These are phyloP conservation scores for Hericium coralloides DNA, from an alignment of 768 basidiomycete species.

Conservation along the genomic window DNA sequence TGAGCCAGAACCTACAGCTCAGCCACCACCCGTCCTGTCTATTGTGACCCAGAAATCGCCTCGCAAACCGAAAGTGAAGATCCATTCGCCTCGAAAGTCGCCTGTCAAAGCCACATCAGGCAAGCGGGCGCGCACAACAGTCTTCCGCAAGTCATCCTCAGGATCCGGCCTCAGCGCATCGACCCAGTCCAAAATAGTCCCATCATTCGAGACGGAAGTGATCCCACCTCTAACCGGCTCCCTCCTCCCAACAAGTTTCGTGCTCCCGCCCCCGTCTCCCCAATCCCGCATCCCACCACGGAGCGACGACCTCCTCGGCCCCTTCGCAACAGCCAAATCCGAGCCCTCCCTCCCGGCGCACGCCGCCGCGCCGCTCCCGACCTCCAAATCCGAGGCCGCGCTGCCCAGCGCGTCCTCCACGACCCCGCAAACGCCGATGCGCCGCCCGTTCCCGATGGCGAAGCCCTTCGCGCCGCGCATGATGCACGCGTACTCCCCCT, in stretches of 20 bases:
- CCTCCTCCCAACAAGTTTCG: slow-evolving; percentile 59
- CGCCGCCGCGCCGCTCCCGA: slow-evolving; percentile 1
- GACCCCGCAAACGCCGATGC: slow-evolving; percentile 20
- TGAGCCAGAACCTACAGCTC: slow-evolving; percentile 1
- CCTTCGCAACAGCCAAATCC: neutral
- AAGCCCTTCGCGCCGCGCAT: slow-evolving; percentile 63
- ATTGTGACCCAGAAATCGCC: slow-evolving; percentile 29
- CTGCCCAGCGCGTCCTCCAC: neutral
- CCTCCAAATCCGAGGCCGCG: slow-evolving; percentile 1
- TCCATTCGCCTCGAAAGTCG: slow-evolving; percentile 20
- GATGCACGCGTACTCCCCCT: slow-evolving; percentile 78
- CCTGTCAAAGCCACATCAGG: slow-evolving; percentile 37
- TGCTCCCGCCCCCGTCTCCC: slow-evolving; percentile 73
- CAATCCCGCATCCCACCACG: slow-evolving; percentile 48
- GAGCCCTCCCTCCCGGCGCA: neutral
- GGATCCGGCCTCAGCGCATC: slow-evolving; percentile 16
- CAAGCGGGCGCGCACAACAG: slow-evolving; percentile 30
- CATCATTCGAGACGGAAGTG: slow-evolving; percentile 46
- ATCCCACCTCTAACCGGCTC: slow-evolving; percentile 25
- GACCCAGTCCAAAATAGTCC: slow-evolving; percentile 22
- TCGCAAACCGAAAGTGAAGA: slow-evolving; percentile 21
- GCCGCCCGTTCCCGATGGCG: slow-evolving; percentile 55
- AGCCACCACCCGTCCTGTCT: slow-evolving; percentile 20
- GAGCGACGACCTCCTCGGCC: slow-evolving; percentile 29
- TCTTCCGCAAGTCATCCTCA: slow-evolving; percentile 38